Evolutionary conservation across 805 yeast genomes (phyloP), one percentile per base, ranked within the genome.

Genomic region (Kregervanrija pseudodelftensis): DNA sequence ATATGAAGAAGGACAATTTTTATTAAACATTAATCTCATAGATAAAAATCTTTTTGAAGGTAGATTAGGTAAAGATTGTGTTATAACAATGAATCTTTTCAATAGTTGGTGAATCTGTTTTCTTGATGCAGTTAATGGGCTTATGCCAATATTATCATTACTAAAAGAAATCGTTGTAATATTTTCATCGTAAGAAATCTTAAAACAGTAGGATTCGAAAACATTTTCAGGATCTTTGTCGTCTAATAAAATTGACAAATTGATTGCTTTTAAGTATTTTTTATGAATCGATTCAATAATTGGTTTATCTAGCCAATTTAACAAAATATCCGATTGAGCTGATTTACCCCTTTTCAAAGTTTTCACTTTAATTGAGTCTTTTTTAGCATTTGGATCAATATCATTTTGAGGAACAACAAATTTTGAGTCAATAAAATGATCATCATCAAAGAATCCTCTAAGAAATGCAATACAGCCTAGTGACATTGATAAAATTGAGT

Each of bases 391-490:
- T 3, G 36, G 30, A 10, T 30, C 50, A 28, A 59, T 62, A 22
- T 22, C 28, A 32, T 58, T 58, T 39, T 64, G 64, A 15, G 59
- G 62, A 1, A 72, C 71, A 4, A 67, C 66, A 55, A 73, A 73
- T 33, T 65, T 56, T 45, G 69, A 72, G 50, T 78, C 82, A 28
- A 64, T 64, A 55, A 75, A 80, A 52, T 66, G 68, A 11, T 69
- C 74, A 48, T 79, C 82, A 8, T 76, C 75, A 48, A 80, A 79
- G 15, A 80, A 59, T 1, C 80, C 79, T 46, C 85, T 64, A 12
- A 79, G 58, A 51, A 69, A 80, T 2, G 80, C 72, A 28, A 80
- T 61, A 52, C 83, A 77, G 1, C 83, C 80, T 50, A 79, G 65
- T 0, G 81, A 69, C 69, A 76, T 74, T 0, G 68, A 58, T 13